phyloP scores from a whole-genome alignment of 2,329 filamentous ascomycete species.

The Arthrobotrys sphaeroides region DNA sequence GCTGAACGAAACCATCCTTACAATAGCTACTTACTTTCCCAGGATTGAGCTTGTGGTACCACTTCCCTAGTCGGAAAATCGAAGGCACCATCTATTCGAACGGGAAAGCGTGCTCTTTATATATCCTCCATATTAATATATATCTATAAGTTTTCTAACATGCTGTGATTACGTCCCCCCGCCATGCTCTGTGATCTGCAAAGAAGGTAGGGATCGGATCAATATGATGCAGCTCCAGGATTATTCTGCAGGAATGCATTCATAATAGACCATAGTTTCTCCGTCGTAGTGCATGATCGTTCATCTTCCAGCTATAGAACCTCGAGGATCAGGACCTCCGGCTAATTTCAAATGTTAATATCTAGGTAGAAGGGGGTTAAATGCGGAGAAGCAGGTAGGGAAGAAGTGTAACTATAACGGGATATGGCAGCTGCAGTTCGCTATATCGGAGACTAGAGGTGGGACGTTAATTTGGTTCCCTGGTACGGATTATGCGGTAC shows the following conservation, averaged over 20 bases:
- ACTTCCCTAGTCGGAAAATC: neutral
- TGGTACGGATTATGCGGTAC: constrained; percentile 16
- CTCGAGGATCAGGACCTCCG: constrained; percentile 28
- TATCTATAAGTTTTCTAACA: neutral
- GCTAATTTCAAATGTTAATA: constrained; percentile 28
- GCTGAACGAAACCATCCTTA: constrained; percentile 46
- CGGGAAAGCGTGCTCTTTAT: constrained; percentile 3
- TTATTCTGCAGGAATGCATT: neutral
- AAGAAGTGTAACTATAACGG: neutral
- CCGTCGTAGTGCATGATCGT: constrained; percentile 18
- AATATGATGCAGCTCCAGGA: constrained; percentile 37
- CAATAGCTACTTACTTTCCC: neutral
- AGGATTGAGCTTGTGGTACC: constrained; percentile 15
- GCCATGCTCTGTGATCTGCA: constrained; percentile 8
- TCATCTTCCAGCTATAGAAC: neutral
- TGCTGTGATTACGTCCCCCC: neutral
- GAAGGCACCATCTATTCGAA: neutral
- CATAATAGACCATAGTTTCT: constrained; percentile 45
- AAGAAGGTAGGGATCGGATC: constrained; percentile 33
- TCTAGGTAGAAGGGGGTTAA: neutral
- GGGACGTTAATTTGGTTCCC: neutral
- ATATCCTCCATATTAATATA: constrained; percentile 3
- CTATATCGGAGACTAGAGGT: neutral
- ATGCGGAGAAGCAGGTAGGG: constrained; percentile 3
- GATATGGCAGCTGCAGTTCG: neutral